Evolutionary conservation across 129 eudicot species (phyloP).

Genomic region (Flaveria linearis): DNA sequence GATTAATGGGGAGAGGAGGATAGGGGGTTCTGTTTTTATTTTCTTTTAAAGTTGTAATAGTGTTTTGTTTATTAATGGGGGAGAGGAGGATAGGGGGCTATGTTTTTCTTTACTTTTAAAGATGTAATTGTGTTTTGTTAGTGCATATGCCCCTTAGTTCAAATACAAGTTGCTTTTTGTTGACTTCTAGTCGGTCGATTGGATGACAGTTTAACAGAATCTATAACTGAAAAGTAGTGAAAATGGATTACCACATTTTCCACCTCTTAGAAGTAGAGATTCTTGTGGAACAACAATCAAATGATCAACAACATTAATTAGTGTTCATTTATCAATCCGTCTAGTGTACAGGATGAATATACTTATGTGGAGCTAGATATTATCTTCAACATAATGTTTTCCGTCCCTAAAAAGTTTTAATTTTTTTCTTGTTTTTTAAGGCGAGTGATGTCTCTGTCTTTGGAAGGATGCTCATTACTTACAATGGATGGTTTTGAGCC

Average conservation of each 20-base stretch:
- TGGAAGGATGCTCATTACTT: conserved; percentile 91
- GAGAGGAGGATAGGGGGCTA: no score
- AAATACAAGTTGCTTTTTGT: neutral
- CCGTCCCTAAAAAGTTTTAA: neutral
- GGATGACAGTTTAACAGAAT: neutral
- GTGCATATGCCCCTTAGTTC: neutral
- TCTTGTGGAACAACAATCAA: conserved; percentile 3
- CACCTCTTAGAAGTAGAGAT: neutral
- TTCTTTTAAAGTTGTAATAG: no score
- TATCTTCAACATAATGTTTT: neutral
- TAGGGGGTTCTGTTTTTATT: neutral
- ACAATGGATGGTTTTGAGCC: conserved; percentile 79
- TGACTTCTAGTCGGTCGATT: conserved; percentile 6
- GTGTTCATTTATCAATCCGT: neutral
- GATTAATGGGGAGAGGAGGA: no score
- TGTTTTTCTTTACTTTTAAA: no score
- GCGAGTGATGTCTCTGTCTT: conserved; percentile 62
- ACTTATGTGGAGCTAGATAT: neutral
- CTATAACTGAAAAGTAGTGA: neutral
- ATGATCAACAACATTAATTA: neutral
- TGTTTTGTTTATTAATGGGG: neutral
- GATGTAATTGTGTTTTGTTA: no score
- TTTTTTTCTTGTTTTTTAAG: conserved; percentile 35
- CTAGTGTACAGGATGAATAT: neutral
- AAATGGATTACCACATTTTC: conserved; percentile 1